phyloP scores from a whole-genome alignment of 2,329 filamentous ascomycete species.

The Aspergillus sp. region DNA sequence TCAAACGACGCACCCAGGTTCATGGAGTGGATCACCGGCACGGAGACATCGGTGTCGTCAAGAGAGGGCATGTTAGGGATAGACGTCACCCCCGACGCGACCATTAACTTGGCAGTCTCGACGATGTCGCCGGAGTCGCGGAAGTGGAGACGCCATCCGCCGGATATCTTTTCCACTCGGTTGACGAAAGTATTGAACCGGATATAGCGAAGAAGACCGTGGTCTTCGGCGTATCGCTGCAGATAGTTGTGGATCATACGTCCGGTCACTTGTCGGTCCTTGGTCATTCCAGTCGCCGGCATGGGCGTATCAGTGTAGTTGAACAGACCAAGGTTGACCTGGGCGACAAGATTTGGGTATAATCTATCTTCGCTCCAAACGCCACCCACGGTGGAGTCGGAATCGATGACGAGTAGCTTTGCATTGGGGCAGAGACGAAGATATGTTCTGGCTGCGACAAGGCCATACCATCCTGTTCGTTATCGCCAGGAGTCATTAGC shows the following conservation, averaged over 20 bases:
- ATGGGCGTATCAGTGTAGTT: conserved; percentile 37
- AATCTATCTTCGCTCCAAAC: conserved; percentile 20
- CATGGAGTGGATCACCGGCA: neutral
- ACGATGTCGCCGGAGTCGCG: neutral
- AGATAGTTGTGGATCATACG: conserved; percentile 1
- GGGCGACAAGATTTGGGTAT: conserved; percentile 29
- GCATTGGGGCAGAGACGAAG: conserved; percentile 15
- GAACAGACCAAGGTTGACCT: conserved; percentile 35
- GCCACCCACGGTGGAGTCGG: conserved; percentile 16
- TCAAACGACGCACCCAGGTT: neutral
- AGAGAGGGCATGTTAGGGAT: neutral
- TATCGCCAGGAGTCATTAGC: too few relatives aligned
- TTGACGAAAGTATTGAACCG: conserved; percentile 1
- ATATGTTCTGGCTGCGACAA: conserved; percentile 21
- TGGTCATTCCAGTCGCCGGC: neutral
- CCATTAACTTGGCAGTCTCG: neutral
- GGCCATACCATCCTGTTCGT: conserved; percentile 20
- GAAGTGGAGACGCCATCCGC: neutral
- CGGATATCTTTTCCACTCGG: neutral
- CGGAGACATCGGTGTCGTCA: too few relatives aligned
- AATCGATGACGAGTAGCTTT: conserved; percentile 18
- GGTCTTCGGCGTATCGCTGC: neutral
- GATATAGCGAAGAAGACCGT: neutral
- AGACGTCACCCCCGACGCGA: neutral
- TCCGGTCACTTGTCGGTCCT: neutral